Conservation (phyloP, 371 early-diverging fungal genomes). For the Mortierella sp. region DNA sequence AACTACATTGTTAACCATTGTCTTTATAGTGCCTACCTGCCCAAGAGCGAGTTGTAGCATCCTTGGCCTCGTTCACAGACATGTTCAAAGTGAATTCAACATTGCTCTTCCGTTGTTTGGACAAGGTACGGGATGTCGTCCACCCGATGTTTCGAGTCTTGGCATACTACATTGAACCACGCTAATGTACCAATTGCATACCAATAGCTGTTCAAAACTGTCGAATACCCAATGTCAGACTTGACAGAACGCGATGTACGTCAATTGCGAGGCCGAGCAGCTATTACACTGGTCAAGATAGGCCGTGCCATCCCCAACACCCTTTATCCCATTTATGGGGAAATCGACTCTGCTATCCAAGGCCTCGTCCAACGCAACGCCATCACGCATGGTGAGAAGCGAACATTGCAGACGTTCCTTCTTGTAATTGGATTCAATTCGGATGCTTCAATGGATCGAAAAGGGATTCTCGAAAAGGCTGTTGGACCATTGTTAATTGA, state of each 20-base stretch:
- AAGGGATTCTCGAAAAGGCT: slow-evolving; percentile 32
- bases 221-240: slow-evolving; percentile 23
- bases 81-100: slow-evolving; percentile 42
- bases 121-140: slow-evolving; percentile 48
- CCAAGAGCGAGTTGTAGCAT: slow-evolving; percentile 23
- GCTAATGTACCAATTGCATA: too few relatives aligned
- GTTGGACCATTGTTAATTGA: slow-evolving; percentile 26
- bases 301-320: slow-evolving; percentile 60
- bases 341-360: slow-evolving; percentile 47
- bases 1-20: not conserved
- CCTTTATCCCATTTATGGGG: slow-evolving; percentile 45
- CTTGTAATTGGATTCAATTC: slow-evolving; percentile 54
- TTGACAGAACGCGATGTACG: slow-evolving; percentile 6
- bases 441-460: slow-evolving; percentile 11
- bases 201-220: slow-evolving; percentile 36
- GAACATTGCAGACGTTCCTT: slow-evolving; percentile 54
- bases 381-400: slow-evolving; percentile 44
- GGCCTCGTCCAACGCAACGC: slow-evolving; percentile 24
- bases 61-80: slow-evolving; percentile 36
- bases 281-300: slow-evolving; percentile 56
- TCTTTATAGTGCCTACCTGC: slow-evolving; percentile 20
- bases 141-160: not conserved
- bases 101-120: slow-evolving; percentile 51
- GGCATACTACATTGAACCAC: too few relatives aligned
- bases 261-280: slow-evolving; percentile 57